These are phyloP conservation scores for Strobilomyces dryophilus DNA, from an alignment of 768 basidiomycete genomes.

Conservation along the genomic window DNA sequence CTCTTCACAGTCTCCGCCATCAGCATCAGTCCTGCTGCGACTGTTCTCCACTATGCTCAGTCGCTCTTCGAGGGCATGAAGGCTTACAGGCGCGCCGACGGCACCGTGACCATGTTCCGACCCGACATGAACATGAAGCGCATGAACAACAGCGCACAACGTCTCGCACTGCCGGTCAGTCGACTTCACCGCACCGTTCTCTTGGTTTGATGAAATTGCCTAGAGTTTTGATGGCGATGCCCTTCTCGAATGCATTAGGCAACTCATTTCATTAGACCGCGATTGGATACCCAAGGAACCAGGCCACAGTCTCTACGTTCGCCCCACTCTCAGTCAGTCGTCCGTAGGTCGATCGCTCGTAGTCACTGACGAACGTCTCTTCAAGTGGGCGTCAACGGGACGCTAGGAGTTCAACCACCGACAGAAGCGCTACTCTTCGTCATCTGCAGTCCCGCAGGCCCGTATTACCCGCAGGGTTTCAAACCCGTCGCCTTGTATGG, in stretches of 20 bases:
- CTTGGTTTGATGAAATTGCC: conserved; percentile 3
- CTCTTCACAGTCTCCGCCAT: conserved; percentile 19
- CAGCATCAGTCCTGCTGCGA: conserved; percentile 35
- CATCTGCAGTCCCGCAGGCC: conserved; percentile 63
- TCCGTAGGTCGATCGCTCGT: background rate
- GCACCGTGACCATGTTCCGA: conserved; percentile 79
- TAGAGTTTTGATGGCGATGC: conserved; percentile 77
- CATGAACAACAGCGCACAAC: conserved; percentile 80
- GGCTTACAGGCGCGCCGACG: conserved; percentile 75
- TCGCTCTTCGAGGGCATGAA: conserved; percentile 93
- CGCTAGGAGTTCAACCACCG: conserved; percentile 49
- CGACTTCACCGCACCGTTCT: background rate
- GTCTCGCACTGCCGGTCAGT: conserved; percentile 73
- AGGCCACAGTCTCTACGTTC: conserved; percentile 89
- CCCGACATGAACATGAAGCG: conserved; percentile 98
- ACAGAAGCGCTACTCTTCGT: conserved; percentile 67
- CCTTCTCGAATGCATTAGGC: conserved; percentile 76
- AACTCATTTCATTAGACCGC: conserved; percentile 77
- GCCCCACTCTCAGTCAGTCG: conserved; percentile 63
- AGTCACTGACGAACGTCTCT: conserved; percentile 4
- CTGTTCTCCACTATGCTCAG: conserved; percentile 92
- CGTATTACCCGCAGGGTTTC: conserved; percentile 84
- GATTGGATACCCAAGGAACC: conserved; percentile 89
- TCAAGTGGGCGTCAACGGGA: conserved; percentile 65
- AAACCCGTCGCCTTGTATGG: conserved; percentile 87